Evolutionary conservation across 2,329 filamentous ascomycete genomes (phyloP), one percentile per base, ranked within the genome.

Genomic region (Pestalotiopsis sp.): DNA sequence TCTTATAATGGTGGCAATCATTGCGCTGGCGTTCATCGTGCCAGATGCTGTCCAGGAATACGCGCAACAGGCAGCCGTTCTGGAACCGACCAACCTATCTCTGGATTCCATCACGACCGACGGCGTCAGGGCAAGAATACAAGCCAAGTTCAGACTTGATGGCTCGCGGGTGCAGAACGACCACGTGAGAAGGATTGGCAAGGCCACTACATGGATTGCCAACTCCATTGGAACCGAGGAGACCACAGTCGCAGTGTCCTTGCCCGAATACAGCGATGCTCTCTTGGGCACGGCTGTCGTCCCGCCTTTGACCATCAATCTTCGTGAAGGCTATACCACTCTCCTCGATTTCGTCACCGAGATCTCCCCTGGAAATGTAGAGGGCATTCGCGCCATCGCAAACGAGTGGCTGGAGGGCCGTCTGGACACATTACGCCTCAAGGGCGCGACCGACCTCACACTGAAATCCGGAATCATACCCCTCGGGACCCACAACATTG

Each of bases 371-470:
- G 95, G 94, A 38, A 89, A 94, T 75, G 83, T 93, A 14, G 90
- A 94, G 67, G 91, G 91, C 5, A 90, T 98, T 73, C 91, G 93
- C 69, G 87, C 87, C 69, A 87, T 98, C 71, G 94, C 93, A 61
- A 94, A 96, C 78, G 92, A 97, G 79, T 98, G 94, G 91, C 83
- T 99, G 70, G 90, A 93, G 66, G 94, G 95, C 52, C 91, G 89
- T 66, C 83, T 98, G 68, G 87, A 90, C 12, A 85, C 87, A 68
- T 82, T 99, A 68, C 89, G 87, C 70, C 83, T 98, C 14, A 86
- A 90, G 67, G 95, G 92, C 58, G 92, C 91, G 75, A 91, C 93
- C 31, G 83, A 91, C 52, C 84, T 98, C 49, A 86, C 86, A 40
- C 81, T 98, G 68, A 94, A 90, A 78, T 93, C 94, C 61, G 95